phyloP scores from a whole-genome alignment of 2,329 filamentous ascomycete species.

The Lachnellula suecica region DNA sequence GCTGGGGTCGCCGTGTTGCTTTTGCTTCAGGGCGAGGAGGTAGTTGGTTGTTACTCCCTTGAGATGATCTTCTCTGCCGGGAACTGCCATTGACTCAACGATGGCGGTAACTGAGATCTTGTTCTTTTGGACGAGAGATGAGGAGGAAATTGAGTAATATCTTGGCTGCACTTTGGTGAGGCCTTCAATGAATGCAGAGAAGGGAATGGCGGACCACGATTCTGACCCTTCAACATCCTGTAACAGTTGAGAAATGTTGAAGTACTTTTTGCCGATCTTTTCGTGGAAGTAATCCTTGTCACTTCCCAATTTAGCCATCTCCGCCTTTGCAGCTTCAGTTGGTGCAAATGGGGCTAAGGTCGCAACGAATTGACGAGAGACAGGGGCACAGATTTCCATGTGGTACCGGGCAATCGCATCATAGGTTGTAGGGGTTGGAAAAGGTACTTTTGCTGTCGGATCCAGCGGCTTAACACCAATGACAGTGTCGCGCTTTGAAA shows the following conservation, averaged over 20 bases:
- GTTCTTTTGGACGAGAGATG: constrained; percentile 88
- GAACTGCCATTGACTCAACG: constrained; percentile 79
- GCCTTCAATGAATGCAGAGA: constrained; percentile 92
- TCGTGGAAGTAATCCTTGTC: constrained; percentile 96
- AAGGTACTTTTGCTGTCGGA: constrained; percentile 93
- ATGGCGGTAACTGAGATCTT: constrained; percentile 95
- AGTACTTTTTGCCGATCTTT: constrained; percentile 76
- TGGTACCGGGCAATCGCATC: constrained; percentile 93
- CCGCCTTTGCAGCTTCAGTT: constrained; percentile 77
- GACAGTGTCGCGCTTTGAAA: constrained; percentile 75
- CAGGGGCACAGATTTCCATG: constrained; percentile 91
- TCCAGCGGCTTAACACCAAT: constrained; percentile 90
- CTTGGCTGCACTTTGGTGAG: constrained; percentile 93
- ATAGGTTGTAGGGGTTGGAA: constrained; percentile 95
- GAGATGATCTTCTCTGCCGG: constrained; percentile 74
- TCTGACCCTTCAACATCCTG: constrained; percentile 69
- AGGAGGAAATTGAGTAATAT: constrained; percentile 99
- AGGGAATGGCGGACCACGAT: constrained; percentile 82
- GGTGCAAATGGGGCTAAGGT: constrained; percentile 88
- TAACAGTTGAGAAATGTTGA: constrained; percentile 88
- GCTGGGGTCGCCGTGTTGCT: constrained; percentile 84
- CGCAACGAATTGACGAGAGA: constrained; percentile 92
- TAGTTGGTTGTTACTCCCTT: constrained; percentile 98
- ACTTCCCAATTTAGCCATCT: constrained; percentile 83
- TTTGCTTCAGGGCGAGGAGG: constrained; percentile 89